These are phyloP conservation scores for Nothopassalora personata DNA, from an alignment of 2,329 filamentous ascomycete genomes.

Conservation along the genomic window DNA sequence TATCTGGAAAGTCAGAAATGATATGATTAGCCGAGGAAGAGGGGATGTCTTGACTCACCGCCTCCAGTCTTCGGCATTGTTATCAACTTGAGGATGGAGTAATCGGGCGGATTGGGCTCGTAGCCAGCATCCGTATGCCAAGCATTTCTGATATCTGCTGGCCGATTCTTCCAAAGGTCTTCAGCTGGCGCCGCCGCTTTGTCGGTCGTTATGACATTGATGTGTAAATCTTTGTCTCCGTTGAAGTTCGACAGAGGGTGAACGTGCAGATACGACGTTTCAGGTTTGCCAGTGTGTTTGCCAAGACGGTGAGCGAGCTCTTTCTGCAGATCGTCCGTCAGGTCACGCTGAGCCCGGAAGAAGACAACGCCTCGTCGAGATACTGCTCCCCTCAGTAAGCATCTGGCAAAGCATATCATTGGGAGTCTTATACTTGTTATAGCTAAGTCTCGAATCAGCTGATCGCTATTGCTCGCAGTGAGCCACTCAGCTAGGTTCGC, in stretches of 20 bases:
- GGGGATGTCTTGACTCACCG: neutral
- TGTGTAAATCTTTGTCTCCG: neutral
- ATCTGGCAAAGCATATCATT: neutral
- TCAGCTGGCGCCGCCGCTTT: neutral
- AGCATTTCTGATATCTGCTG: neutral
- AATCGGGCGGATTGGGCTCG: neutral
- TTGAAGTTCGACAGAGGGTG: constrained; percentile 46
- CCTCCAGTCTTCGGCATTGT: neutral
- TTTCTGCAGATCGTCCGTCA: constrained; percentile 61
- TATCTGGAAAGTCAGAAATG: neutral
- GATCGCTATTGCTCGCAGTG: neutral
- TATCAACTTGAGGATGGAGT: neutral
- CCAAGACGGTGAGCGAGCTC: constrained; percentile 56
- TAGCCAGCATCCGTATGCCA: neutral
- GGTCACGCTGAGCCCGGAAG: constrained; percentile 56
- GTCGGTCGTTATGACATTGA: neutral
- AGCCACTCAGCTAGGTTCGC: neutral
- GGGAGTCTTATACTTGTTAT: constrained; percentile 6
- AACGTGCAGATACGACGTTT: constrained; percentile 54
- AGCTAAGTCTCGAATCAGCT: constrained; percentile 12
- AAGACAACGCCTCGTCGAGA: constrained; percentile 66
- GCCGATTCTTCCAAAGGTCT: neutral
- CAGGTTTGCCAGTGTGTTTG: constrained; percentile 53
- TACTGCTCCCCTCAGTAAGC: constrained; percentile 41
- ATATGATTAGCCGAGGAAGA: neutral